Evolutionary conservation across 169 alveolate species (phyloP), one percentile per base, ranked within the genome.

Genomic region (Eimeria falciformis): DNA sequence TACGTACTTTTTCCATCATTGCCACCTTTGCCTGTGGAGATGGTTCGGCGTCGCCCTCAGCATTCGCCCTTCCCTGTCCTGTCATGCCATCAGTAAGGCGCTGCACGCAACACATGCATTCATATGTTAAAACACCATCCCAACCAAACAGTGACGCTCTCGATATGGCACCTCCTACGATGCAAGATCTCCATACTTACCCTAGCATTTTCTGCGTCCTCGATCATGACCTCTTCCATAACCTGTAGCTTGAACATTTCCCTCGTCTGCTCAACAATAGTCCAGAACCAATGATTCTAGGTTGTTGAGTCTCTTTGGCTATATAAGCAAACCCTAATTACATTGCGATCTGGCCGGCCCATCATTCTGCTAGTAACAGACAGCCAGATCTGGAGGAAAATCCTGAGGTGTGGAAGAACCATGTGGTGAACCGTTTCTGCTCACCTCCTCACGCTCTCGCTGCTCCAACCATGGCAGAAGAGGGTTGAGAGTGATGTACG

Each of bases 381-480:
- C n/a, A n/a, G n/a, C n/a, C n/a, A n/a, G n/a, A n/a, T n/a, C n/a
- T n/a, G n/a, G n/a, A n/a, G n/a, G n/a, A n/a, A n/a, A n/a, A n/a
- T n/a, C n/a, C n/a, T n/a, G n/a, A n/a, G n/a, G n/a, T n/a, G n/a
- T n/a, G n/a, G n/a, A n/a, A n/a, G n/a, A n/a, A n/a, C n/a, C n/a
- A n/a, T n/a, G n/a, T n/a, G n/a, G n/a, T n/a, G n/a, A n/a, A n/a
- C n/a, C n/a, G n/a, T 25, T n/a, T 58, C 71, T 43, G 17, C 56
- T 23, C 53, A 88, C 93, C 93, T 94, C 95, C 3, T 88, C 92
- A 56, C 95, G 92, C 66, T 96, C 98, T 53, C 94, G 94, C 33
- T 92, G 86, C 17, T 95, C 95, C 75, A 96, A 90, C 98, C 98
- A 96, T 2, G 98, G 98, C 66, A 96, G 91, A 43, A 95, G 92